Evolutionary conservation across 257 asterid genomes (phyloP), one percentile per base, ranked within the genome.

Genomic region (Asclepias syriaca): DNA sequence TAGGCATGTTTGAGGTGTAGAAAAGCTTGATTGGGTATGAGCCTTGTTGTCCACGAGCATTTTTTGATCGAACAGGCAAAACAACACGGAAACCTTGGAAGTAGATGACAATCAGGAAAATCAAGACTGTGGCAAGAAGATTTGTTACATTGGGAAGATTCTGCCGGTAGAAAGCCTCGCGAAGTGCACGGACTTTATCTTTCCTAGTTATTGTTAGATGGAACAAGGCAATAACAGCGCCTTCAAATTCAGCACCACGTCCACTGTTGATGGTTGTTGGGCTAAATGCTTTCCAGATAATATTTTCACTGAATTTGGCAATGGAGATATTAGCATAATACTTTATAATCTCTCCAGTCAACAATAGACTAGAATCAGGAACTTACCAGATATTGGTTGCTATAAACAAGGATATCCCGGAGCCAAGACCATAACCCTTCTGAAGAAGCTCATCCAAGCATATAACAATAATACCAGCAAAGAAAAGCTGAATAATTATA

Each of bases 61-160:
- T 91, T 89, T 91, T 91, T 4, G 97, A 88, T 74, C 97, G 86
- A 74, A 91, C 94, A 29, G 97, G 97, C 76, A 91, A 83, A 77
- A 91, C 90, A 50, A 91, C 97, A 19, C 97, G 96, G 83, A 89
- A 89, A 4, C 97, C 97, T 89, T 91, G 97, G 85, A 91, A 88
- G 85, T 91, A 91, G 76, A 89, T 86, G 68, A 89, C 97, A 24
- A 91, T 87, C 64, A 89, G 92, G 89, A 91, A 91, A 78, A 91
- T 71, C 86, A 91, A 81, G 63, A 89, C 94, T 27, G 97, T 91
- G 65, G 96, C 97, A 15, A 91, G 96, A 78, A 91, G 79, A 81
- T 91, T 91, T 13, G 97, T 87, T 56, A 91, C 93, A 16, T 89
- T 91, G 6, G 97, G 97, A 61, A 91, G 97, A 79, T 91, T 91